Conservation (phyloP, 352 stramenopile species). For the Pythium volutum region DNA sequence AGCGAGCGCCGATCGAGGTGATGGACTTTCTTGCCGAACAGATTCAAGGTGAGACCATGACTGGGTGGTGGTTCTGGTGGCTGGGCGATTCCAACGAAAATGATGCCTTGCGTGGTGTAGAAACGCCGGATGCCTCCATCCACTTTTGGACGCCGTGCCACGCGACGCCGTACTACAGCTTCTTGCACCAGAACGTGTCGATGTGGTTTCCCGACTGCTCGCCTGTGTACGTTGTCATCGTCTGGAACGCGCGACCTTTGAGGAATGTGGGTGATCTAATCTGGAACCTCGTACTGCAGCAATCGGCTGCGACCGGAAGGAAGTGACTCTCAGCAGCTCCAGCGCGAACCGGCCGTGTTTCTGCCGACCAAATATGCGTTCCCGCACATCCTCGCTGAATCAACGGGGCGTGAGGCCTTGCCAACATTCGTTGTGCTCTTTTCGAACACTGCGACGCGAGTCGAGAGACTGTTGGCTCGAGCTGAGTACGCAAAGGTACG, state of each 20-base stretch:
- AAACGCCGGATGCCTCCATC: slow-evolving; percentile 40
- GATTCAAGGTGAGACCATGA: slow-evolving; percentile 40
- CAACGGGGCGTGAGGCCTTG: slow-evolving; percentile 29
- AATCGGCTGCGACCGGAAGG: slow-evolving; percentile 57
- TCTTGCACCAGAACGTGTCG: slow-evolving; percentile 75
- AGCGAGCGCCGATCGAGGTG: slow-evolving; percentile 71
- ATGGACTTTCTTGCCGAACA: slow-evolving; percentile 73
- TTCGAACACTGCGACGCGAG: slow-evolving; percentile 45
- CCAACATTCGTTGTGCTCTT: slow-evolving; percentile 69
- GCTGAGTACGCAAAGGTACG: slow-evolving; percentile 44
- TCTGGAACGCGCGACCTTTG: not conserved
- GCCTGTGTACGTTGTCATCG: slow-evolving; percentile 40
- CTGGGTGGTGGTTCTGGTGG: not conserved
- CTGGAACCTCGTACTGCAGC: slow-evolving; percentile 26
- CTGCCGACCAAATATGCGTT: slow-evolving; percentile 55
- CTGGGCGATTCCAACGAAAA: not conserved
- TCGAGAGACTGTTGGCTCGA: slow-evolving; percentile 41
- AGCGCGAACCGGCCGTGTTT: slow-evolving; percentile 49
- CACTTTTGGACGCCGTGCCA: slow-evolving; percentile 88
- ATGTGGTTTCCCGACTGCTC: slow-evolving; percentile 88
- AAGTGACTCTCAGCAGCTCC: slow-evolving; percentile 66
- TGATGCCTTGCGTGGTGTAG: not conserved
- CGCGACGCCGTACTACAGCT: slow-evolving; percentile 86
- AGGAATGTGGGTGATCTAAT: not conserved
- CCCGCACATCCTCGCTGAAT: slow-evolving; percentile 19